Base-by-base conservation (phyloP, 2,329 filamentous ascomycete genomes). In the Pyrenochaeta sp. region DNA sequence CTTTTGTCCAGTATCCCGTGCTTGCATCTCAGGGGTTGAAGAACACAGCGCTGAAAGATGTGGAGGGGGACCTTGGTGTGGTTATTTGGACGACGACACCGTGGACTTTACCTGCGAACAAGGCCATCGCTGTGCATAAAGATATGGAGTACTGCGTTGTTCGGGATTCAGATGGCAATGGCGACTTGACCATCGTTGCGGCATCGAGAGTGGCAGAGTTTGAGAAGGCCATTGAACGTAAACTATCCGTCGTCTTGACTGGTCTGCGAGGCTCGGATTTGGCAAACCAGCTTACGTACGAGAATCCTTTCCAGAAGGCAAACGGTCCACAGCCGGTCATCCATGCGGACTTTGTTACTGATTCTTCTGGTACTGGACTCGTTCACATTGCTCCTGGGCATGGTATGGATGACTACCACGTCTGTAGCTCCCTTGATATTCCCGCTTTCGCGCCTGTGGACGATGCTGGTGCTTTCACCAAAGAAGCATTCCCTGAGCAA, bases 31-130 rank as follows among this genome's bases (percentile, higher is more conserved):
- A 73, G 6, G 63, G 72, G 17, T 56, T 86, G 17, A 61, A 63
- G 32, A 60, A 73, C 6, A 71, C 58, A 5, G 46, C 74, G 15
- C 63, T 76, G 36, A 49, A 42, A 28, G 29, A 24, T 19, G 34
- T 67, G 0, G 9, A 40, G 3, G 52, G 51, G 1, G 45, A 57
- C 1, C 19, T 96, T 8, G 87, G 81, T 67, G 90, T 88, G n/a
- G 81, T 94, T n/a, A 89, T 97, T 37, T 99, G 94, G 94, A 99
- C 94, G 2, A 99, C 94, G 0, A 99, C 94, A 1, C 94, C 94
- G 0, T 99, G 94, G 94, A 99, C 94, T 0, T 77, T 99, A 4
- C 93, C 94, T 0, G 92, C 93, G 2, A 99, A 99, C 68, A 85
- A 84, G 65, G 92, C 90, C 0, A 91, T 99, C 67, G 92, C 90